phyloP scores from a whole-genome alignment of 306 rosid genomes.

The Bauhinia variegata region DNA sequence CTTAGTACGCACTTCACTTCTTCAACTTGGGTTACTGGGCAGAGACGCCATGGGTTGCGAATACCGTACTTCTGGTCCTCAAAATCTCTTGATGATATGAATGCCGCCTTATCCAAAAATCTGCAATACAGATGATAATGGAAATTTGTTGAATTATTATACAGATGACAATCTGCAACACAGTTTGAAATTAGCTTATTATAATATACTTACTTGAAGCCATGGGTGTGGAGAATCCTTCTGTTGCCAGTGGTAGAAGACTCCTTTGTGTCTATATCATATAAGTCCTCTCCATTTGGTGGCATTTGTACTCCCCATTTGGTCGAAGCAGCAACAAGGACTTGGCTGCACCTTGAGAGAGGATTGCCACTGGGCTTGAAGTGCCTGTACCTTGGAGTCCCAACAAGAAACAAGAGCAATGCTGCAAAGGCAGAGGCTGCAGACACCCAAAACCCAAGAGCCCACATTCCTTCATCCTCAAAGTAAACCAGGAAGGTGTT shows the following conservation, averaged over 20 bases:
- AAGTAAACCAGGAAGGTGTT: constrained; percentile 85
- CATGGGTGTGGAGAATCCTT: constrained; percentile 86
- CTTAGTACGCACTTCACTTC: constrained; percentile 95
- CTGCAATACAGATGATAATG: constrained; percentile 44
- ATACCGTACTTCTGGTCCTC: constrained; percentile 49
- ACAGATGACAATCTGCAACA: neutral
- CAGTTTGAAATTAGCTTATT: constrained; percentile 20
- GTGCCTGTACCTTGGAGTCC: constrained; percentile 85
- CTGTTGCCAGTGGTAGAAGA: constrained; percentile 52
- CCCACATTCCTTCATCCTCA: constrained; percentile 94
- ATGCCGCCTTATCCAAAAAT: constrained; percentile 94
- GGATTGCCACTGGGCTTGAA: constrained; percentile 94
- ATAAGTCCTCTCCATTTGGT: constrained; percentile 59
- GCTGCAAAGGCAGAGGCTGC: constrained; percentile 82
- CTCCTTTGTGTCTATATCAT: constrained; percentile 45
- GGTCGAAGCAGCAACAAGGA: constrained; percentile 72
- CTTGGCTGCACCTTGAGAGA: constrained; percentile 83
- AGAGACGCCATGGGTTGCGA: constrained; percentile 74
- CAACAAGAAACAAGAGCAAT: constrained; percentile 78
- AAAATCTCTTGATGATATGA: constrained; percentile 74
- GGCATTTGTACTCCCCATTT: constrained; percentile 66
- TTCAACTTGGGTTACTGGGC: constrained; percentile 90
- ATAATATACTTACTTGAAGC: constrained; percentile 80
- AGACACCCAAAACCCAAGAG: constrained; percentile 88
- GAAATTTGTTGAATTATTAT: constrained; percentile 16